These are phyloP conservation scores for Oryza nivara DNA, from an alignment of 176 grass and related monocot genomes.

Conservation along the genomic window DNA sequence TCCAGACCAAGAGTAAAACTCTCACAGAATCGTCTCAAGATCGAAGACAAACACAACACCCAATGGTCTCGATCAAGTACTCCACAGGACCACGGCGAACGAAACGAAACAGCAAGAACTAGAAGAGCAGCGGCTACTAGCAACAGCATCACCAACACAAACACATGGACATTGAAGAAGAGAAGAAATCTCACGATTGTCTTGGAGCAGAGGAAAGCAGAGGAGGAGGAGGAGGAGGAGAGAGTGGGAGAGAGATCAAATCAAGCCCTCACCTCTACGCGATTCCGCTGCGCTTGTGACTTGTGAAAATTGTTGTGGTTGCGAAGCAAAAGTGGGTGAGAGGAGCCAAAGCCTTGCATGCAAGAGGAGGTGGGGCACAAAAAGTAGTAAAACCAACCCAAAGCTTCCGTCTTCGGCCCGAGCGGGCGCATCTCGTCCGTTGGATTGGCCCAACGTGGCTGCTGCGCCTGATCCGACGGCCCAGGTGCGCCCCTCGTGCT, in stretches of 20 bases:
- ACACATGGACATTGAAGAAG: not conserved
- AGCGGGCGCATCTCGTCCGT: not conserved
- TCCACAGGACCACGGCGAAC: not conserved
- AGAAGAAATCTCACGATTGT: not conserved
- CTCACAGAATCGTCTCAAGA: not conserved
- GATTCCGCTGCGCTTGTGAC: not conserved
- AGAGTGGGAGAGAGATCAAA: not conserved
- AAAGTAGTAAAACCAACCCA: not conserved
- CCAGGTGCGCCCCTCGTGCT: not conserved
- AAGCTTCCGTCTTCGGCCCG: too few species aligned
- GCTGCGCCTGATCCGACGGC: not conserved
- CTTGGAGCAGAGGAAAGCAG: not conserved
- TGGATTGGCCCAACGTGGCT: not conserved
- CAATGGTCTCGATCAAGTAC: too few species aligned
- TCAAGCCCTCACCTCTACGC: not conserved
- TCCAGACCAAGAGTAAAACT: not conserved
- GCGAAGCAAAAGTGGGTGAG: not conserved
- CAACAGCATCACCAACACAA: too few species aligned
- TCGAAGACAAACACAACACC: too few species aligned
- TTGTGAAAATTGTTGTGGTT: too few species aligned
- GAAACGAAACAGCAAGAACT: too few species aligned
- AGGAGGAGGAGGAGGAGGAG: not conserved
- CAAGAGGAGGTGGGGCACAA: not conserved
- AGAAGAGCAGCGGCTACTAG: too few species aligned
- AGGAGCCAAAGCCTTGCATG: not conserved